A percentile compares a stretch with the other conserved stretches of the same genome.
Conservation (phyloP, 768 basidiomycete genomes). For the Tulasnella sp. region DNA sequence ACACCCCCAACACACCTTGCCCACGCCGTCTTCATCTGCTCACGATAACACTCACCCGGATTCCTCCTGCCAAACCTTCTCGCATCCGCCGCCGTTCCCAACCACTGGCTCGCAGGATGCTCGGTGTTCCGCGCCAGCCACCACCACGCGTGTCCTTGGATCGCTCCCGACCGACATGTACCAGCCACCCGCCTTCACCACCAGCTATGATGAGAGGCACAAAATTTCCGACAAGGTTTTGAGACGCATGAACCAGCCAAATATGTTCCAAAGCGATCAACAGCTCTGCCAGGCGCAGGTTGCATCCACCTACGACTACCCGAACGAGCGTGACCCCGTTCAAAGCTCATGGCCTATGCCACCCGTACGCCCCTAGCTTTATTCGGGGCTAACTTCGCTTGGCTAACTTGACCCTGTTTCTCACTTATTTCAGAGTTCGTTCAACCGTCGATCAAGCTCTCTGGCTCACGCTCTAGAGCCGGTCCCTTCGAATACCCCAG, state of each 20-base stretch:
- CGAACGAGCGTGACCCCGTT: neutral
- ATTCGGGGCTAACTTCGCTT: neutral
- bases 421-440: neutral
- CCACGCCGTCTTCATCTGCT: constrained; percentile 8
- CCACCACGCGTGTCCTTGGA: neutral
- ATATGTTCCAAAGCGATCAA: neutral
- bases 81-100: neutral
- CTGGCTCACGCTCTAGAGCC: constrained; percentile 3
- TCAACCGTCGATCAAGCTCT: neutral
- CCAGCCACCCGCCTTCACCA: neutral
- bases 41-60: constrained; percentile 3
- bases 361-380: neutral
- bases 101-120: neutral
- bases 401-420: neutral
- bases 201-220: constrained; percentile 9
- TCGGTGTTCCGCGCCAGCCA: neutral
- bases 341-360: neutral
- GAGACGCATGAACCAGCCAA: neutral
- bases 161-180: neutral
- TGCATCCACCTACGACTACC: neutral
- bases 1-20: constrained; percentile 5
- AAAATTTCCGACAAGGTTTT: constrained; percentile 1
- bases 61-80: constrained; percentile 17
- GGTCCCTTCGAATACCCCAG: neutral
- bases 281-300: neutral